phyloP scores from a whole-genome alignment of 768 basidiomycete genomes.

The Boletus rubescentipes region DNA sequence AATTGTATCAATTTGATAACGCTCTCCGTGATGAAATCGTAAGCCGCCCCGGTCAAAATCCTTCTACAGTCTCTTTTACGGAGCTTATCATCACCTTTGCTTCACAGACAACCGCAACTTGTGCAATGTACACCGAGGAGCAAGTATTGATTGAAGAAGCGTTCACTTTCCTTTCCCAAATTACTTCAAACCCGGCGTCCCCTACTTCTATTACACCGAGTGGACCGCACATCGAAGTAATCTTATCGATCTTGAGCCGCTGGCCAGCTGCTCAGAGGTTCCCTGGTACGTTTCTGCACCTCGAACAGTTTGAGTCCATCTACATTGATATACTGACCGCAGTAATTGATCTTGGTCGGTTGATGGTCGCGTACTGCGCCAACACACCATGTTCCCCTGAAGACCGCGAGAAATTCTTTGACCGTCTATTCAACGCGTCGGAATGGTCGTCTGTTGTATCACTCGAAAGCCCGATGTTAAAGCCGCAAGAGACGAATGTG shows the following conservation, averaged over 20 bases:
- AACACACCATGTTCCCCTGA: conserved; percentile 46
- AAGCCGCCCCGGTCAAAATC: too few relatives aligned
- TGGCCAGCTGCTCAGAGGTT: conserved; percentile 76
- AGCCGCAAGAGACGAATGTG: conserved; percentile 81
- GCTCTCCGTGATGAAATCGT: conserved; percentile 68
- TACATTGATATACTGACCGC: background rate
- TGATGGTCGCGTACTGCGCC: conserved; percentile 66
- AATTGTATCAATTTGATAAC: conserved; percentile 75
- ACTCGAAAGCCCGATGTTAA: conserved; percentile 57
- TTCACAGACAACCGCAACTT: conserved; percentile 62
- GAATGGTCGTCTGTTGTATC: conserved; percentile 53
- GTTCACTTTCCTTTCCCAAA: conserved; percentile 57
- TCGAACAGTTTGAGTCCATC: background rate
- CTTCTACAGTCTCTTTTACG: background rate
- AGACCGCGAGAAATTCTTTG: conserved; percentile 52
- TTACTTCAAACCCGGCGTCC: conserved; percentile 38
- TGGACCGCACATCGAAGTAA: conserved; percentile 55
- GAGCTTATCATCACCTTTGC: background rate
- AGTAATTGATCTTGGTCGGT: conserved; percentile 87
- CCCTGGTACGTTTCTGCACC: conserved; percentile 49
- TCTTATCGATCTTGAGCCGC: conserved; percentile 63
- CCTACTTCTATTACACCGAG: conserved; percentile 36
- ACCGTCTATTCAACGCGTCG: conserved; percentile 62
- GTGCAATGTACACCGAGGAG: conserved; percentile 72
- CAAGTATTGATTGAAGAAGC: conserved; percentile 54